Conservation (phyloP, 129 eudicot species). For the Centella asiatica region DNA sequence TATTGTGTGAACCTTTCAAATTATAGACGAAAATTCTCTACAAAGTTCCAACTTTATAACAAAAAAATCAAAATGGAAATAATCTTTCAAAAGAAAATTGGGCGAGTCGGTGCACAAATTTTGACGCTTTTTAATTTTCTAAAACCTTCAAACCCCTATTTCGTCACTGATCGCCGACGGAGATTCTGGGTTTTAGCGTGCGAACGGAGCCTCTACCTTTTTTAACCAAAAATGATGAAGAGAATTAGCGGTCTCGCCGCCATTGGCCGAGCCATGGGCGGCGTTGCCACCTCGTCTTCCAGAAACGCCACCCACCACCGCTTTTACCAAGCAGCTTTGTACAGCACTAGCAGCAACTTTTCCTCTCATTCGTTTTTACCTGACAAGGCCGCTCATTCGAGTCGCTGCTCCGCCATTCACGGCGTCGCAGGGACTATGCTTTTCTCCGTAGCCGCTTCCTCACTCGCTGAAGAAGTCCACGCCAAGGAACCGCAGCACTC, state of each 20-base stretch:
- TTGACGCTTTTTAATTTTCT: no score
- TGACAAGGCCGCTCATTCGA: neutral
- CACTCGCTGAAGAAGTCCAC: conserved; percentile 40
- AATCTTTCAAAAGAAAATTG: no score
- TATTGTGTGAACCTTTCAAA: no score
- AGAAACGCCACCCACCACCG: neutral
- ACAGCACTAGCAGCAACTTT: neutral
- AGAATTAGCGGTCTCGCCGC: conserved; percentile 34
- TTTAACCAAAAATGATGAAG: conserved; percentile 13
- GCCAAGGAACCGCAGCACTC: conserved; percentile 43
- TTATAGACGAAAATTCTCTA: no score
- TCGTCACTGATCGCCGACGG: no score
- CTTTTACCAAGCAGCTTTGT: conserved; percentile 4
- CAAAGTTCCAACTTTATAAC: no score
- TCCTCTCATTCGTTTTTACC: conserved; percentile 7
- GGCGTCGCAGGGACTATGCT: conserved; percentile 20
- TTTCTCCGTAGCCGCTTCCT: conserved; percentile 42
- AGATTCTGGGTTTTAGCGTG: no score
- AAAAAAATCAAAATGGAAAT: no score
- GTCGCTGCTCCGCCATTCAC: neutral
- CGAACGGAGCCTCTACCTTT: no score
- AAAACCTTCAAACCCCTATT: no score
- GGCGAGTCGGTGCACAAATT: no score
- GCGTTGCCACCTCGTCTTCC: conserved; percentile 3
- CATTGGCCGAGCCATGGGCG: conserved; percentile 24